Evolutionary conservation across 345 rosid species (phyloP).

Genomic region (Aurinia saxatilis): DNA sequence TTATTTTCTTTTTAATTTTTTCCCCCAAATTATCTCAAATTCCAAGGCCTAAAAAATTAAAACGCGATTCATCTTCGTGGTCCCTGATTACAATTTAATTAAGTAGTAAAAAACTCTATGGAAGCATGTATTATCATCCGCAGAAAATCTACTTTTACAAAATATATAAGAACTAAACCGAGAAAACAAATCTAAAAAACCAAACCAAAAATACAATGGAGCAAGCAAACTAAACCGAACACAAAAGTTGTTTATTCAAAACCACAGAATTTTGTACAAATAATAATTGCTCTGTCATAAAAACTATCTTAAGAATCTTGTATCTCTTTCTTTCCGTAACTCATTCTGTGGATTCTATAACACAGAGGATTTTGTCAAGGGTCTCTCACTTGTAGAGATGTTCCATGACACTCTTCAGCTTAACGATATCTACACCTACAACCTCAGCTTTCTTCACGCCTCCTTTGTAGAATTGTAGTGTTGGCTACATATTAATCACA

Average conservation of each 20-base stretch:
- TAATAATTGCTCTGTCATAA: not conserved
- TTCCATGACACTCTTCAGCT: slow-evolving; percentile 50
- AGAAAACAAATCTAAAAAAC: too few relatives aligned
- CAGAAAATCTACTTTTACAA: too few relatives aligned
- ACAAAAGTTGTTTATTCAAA: not conserved
- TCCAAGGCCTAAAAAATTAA: too few relatives aligned
- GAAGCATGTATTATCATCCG: too few relatives aligned
- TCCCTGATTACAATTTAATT: too few relatives aligned
- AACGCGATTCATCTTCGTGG: too few relatives aligned
- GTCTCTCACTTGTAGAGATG: slow-evolving; percentile 53
- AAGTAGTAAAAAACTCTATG: too few relatives aligned
- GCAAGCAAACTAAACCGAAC: too few relatives aligned
- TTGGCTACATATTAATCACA: slow-evolving; percentile 53
- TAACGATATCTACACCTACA: slow-evolving; percentile 53
- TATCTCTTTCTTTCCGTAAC: not conserved
- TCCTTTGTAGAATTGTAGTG: slow-evolving; percentile 55
- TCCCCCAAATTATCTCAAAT: too few relatives aligned
- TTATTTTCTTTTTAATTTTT: too few relatives aligned
- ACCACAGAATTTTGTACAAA: not conserved
- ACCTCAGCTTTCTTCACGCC: slow-evolving; percentile 62
- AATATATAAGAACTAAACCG: too few relatives aligned
- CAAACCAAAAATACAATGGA: not conserved
- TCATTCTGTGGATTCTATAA: not conserved
- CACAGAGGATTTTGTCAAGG: not conserved
- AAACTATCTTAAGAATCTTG: not conserved